A percentile compares a stretch with the other conserved stretches of the same genome.
Evolutionary conservation across 164 flowering plant genomes (phyloP).

Genomic region (Sedum album): DNA sequence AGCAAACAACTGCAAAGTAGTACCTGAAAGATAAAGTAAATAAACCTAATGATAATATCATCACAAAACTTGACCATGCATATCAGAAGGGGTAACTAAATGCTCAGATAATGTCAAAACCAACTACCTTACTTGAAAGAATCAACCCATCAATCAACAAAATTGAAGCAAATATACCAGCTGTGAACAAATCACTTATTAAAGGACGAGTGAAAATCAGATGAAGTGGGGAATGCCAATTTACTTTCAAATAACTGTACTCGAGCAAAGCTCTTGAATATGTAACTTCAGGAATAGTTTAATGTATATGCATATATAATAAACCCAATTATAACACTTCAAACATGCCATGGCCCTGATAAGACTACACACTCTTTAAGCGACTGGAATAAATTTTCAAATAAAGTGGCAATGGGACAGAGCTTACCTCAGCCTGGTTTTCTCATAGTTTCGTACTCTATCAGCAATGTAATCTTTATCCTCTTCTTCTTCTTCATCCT

Average conservation of each 20-base stretch:
- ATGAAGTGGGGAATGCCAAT: not conserved
- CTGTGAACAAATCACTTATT: too few relatives aligned
- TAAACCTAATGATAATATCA: not conserved
- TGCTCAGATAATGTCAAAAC: too few relatives aligned
- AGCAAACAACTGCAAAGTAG: slow-evolving; percentile 83
- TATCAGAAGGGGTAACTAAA: too few relatives aligned
- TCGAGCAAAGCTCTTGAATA: too few relatives aligned
- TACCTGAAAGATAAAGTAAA: slow-evolving; percentile 37
- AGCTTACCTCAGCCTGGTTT: slow-evolving; percentile 64
- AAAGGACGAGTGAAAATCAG: too few relatives aligned
- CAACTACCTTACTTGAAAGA: too few relatives aligned
- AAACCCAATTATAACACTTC: not conserved
- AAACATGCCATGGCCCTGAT: not conserved
- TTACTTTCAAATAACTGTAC: not conserved
- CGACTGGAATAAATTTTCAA: not conserved
- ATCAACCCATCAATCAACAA: too few relatives aligned
- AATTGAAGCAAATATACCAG: too few relatives aligned
- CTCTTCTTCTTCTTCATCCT: slow-evolving; percentile 38
- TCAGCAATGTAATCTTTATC: slow-evolving; percentile 46
- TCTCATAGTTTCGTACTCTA: slow-evolving; percentile 77
- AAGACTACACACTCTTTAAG: not conserved
- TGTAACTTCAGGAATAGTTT: too few relatives aligned
- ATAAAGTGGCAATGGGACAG: not conserved
- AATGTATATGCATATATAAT: not conserved
- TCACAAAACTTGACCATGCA: too few relatives aligned